Evolutionary conservation across 495 filamentous ascomycete species (phyloP).

Genomic region (Baudoinia panamericana): DNA sequence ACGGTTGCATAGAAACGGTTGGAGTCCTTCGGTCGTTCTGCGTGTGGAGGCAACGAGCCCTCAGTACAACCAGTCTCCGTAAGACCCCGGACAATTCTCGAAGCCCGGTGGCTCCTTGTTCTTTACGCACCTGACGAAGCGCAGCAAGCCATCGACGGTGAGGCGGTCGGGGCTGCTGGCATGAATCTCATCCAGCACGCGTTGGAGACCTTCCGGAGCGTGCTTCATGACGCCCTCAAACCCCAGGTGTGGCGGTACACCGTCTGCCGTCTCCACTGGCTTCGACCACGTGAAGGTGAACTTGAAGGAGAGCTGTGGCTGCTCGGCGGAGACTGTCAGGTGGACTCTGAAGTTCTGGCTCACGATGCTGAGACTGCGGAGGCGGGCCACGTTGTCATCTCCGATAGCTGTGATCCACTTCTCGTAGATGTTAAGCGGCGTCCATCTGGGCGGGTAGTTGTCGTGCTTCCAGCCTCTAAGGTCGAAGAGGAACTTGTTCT

Average conservation of each 20-base stretch:
- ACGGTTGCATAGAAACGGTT: constrained; percentile 12
- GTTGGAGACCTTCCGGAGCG: not conserved
- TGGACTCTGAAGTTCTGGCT: constrained; percentile 10
- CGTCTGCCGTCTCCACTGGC: not conserved
- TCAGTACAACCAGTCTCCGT: constrained; percentile 5
- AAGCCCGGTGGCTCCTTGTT: not conserved
- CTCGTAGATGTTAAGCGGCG: constrained; percentile 9
- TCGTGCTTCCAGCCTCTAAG: constrained; percentile 13
- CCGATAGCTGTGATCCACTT: constrained; percentile 11
- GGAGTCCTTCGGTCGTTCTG: constrained; percentile 2
- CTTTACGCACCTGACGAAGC: no score
- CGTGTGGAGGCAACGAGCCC: no score
- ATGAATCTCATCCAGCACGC: constrained; percentile 2
- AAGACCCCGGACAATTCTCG: constrained; percentile 18
- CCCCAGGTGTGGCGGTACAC: not conserved
- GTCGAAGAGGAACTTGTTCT: constrained; percentile 11
- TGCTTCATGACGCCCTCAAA: constrained; percentile 2
- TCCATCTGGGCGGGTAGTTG: constrained; percentile 4
- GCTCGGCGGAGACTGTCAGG: not conserved
- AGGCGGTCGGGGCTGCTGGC: not conserved
- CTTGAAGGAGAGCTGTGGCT: not conserved
- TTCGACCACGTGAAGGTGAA: not conserved
- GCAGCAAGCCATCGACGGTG: no score
- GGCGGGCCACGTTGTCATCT: constrained; percentile 3
- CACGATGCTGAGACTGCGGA: constrained; percentile 6